Conservation (phyloP, 495 filamentous ascomycete genomes). For the Hyaloscypha hepaticicola region DNA sequence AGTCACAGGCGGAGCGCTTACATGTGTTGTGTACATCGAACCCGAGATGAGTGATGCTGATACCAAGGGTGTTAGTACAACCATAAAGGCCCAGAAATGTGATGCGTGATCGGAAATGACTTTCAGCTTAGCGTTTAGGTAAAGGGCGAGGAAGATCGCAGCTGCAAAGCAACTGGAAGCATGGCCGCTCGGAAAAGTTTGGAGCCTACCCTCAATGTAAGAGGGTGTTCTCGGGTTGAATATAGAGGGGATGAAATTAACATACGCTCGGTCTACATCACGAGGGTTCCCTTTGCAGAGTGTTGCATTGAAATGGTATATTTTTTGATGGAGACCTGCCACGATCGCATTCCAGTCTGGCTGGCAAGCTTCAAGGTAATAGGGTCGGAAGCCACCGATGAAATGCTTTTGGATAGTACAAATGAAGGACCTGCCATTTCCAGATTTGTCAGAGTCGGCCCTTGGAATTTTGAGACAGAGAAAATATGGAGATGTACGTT, state of each 20-base stretch:
- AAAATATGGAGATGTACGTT: neutral
- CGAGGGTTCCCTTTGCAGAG: conserved; percentile 49
- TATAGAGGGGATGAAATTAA: conserved; percentile 31
- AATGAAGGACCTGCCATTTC: conserved; percentile 39
- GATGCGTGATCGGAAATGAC: conserved; percentile 51
- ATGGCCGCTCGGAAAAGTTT: conserved; percentile 63
- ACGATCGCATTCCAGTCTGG: conserved; percentile 44
- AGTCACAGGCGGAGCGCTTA: neutral
- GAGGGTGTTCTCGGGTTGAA: conserved; percentile 35
- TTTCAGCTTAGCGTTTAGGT: conserved; percentile 66
- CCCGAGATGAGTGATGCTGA: conserved; percentile 12
- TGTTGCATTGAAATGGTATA: conserved; percentile 33
- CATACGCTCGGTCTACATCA: conserved; percentile 40
- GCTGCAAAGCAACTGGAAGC: conserved; percentile 56
- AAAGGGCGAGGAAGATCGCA: conserved; percentile 57
- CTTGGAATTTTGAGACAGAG: neutral
- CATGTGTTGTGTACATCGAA: conserved; percentile 11
- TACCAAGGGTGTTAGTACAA: conserved; percentile 10
- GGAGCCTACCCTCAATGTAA: conserved; percentile 50
- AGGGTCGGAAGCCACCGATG: conserved; percentile 57
- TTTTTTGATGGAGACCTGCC: conserved; percentile 21
- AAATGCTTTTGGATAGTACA: conserved; percentile 58
- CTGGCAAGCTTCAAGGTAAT: conserved; percentile 57
- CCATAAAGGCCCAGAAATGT: conserved; percentile 7
- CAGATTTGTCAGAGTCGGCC: neutral